Base-by-base conservation (phyloP, 306 rosid species). In the Hylodesmum podocarpum region DNA sequence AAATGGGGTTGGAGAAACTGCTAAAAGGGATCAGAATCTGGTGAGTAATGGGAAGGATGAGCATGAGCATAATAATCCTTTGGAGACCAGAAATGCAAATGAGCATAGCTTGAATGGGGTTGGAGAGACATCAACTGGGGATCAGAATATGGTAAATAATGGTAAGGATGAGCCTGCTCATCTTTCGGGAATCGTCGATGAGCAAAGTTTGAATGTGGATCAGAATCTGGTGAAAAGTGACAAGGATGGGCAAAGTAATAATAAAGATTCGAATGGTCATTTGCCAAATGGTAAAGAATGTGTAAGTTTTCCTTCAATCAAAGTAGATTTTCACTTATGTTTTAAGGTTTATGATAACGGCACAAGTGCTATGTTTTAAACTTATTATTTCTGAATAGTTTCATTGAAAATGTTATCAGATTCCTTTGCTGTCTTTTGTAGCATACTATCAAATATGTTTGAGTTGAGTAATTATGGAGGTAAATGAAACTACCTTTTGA, bases 271-370 rank as follows among this genome's bases (percentile, higher is more conserved):
- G 12, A 77, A 68, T 69, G 79, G 84, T 53, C 83, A 79, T 68
- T 78, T 62, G 73, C 37, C 46, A 64, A 86, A 90, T 78, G 89
- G 83, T 66, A 78, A 78, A 62, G 85, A 87, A 75, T 74, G 74
- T 53, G 97, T 91, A 88, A 88, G 89, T 77, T 84, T 59, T 59
- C 75, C 36, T 51, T 80, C 77, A 14, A 73, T 50, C 47, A 61
- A 46, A 49, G 9, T 50, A 7, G 41, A 54, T 55, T 65, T 49
- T 33, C 29, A 4, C 73, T 3, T 1, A 59, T 77, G 70, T 61
- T 72, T 47, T 19, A 14, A 28, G 51, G 29, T 73, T 34, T 51
- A 34, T 66, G 70, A 36, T 59, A 44, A 22, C 8, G 5, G 14
- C 36, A 55, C 46, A 24, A 40, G 29, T 77, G 43, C 27, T 50